A percentile compares a stretch with the other conserved stretches of the same genome.
Conservation (phyloP, 305 asterid genomes). For the Fraxinus sp. region DNA sequence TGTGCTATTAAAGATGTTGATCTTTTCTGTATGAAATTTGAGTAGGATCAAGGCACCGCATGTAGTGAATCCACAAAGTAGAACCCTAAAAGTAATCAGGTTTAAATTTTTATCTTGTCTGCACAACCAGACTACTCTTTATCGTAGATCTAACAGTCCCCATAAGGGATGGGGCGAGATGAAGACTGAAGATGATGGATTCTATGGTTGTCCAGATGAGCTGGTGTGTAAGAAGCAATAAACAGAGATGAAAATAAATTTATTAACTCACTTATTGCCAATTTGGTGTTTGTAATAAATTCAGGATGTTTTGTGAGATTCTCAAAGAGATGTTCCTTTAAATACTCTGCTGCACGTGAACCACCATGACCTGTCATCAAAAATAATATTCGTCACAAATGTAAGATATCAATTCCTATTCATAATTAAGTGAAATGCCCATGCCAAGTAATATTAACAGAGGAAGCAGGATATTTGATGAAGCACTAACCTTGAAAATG, state of each 20-base stretch:
- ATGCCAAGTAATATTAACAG: neutral
- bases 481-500: neutral
- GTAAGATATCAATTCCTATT: neutral
- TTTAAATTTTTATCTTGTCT: neutral
- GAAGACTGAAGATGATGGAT: neutral
- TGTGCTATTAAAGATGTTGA: neutral
- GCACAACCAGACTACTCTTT: neutral
- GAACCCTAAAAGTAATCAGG: neutral
- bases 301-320: slow-evolving; percentile 85
- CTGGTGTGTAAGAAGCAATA: neutral
- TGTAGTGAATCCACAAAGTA: neutral
- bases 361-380: slow-evolving; percentile 91
- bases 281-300: slow-evolving; percentile 59
- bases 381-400: slow-evolving; percentile 25
- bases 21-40: neutral
- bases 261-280: slow-evolving; percentile 82
- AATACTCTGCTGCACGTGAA: slow-evolving; percentile 90
- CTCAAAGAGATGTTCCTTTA: slow-evolving; percentile 88
- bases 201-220: neutral
- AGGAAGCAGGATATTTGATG: neutral
- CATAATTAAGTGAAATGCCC: neutral
- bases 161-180: neutral
- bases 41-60: neutral
- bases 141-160: neutral
- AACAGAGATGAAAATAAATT: slow-evolving; percentile 1